Base-by-base conservation (phyloP, 1,139 yeast genomes). In the Candida albicans region DNA sequence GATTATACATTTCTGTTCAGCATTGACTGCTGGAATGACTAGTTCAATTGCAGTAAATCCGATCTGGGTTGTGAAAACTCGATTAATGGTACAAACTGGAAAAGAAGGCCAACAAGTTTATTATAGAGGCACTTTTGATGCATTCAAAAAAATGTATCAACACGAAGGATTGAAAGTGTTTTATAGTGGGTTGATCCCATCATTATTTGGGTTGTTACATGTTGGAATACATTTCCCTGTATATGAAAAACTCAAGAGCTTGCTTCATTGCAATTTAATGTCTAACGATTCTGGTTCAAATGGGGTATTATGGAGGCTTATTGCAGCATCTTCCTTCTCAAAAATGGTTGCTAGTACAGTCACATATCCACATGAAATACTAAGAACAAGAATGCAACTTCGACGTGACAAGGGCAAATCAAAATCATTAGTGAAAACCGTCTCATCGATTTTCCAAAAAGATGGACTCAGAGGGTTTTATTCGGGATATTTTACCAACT, bases 211-310 rank as follows among this genome's bases (percentile, higher is more conserved):
- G 0, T 73, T 93, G 35, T 73, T 87, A 32, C 99, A 93, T 64
- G 99, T 93, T 33, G 99, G 97, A 0, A 87, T 93, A 42, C 99
- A 93, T 66, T 93, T 93, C 73, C 99, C 99, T 15, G 82, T 90
- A n/a, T 93, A 93, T 61, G 99, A 93, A 59, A 74, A 80, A 53
- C 68, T 93, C 52, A 93, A 93, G 59, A 62, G 61, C 33, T 24
- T 71, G 22, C 70, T 89, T 15, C 55, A 59, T 24, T 64, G 71
- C 47, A 56, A 59, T 48, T 54, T 38, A 50, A 51, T 49, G 42
- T 48, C 56, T 24, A 49, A 52, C 29, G 53, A 56, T 15, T 45
- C 53, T 14, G 39, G 59, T 66, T 51, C 64, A 73, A 47, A 49
- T 10, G 44, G 53, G 2, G 66, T 81, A 48, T 70, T 89, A 39